These are phyloP conservation scores for Epichloe elymi DNA, from an alignment of 2,329 filamentous ascomycete species.

Conservation along the genomic window DNA sequence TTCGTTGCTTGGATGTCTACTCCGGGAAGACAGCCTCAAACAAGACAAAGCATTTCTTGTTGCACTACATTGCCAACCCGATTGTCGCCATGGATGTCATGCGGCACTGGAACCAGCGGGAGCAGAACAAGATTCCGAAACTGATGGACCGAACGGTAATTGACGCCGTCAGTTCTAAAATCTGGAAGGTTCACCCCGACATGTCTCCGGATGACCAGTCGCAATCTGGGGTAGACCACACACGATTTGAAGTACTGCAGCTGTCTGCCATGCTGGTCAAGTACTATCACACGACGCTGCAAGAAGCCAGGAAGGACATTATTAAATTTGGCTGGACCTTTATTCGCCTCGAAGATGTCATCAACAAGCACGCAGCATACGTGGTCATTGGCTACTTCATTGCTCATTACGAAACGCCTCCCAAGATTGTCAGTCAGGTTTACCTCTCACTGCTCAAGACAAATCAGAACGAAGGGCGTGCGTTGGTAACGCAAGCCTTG, in stretches of 20 bases:
- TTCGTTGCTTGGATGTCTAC: slow-evolving; percentile 81
- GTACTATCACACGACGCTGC: slow-evolving; percentile 76
- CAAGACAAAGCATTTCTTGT: slow-evolving; percentile 82
- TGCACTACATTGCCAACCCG: slow-evolving; percentile 87
- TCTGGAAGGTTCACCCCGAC: slow-evolving; percentile 82
- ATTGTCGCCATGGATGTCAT: slow-evolving; percentile 95
- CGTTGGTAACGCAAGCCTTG: slow-evolving; percentile 83
- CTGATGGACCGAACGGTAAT: slow-evolving; percentile 80
- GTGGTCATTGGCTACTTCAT: slow-evolving; percentile 97
- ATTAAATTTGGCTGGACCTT: slow-evolving; percentile 99
- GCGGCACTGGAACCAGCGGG: slow-evolving; percentile 56
- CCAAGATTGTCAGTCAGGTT: slow-evolving; percentile 91
- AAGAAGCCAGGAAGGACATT: slow-evolving; percentile 90
- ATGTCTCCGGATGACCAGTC: slow-evolving; percentile 72
- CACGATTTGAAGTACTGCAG: slow-evolving; percentile 89
- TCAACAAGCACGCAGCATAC: slow-evolving; percentile 97
- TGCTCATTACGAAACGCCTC: slow-evolving; percentile 86
- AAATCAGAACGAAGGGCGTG: slow-evolving; percentile 87
- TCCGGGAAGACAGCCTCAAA: slow-evolving; percentile 66
- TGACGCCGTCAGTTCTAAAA: slow-evolving; percentile 77
- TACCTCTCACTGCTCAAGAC: slow-evolving; percentile 85
- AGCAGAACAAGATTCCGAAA: slow-evolving; percentile 45
- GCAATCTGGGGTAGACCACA: slow-evolving; percentile 85
- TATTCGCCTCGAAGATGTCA: slow-evolving; percentile 93
- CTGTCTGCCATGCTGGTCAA: slow-evolving; percentile 91